Conservation (phyloP, 805 yeast species). For the Teunomyces funiuensis region DNA sequence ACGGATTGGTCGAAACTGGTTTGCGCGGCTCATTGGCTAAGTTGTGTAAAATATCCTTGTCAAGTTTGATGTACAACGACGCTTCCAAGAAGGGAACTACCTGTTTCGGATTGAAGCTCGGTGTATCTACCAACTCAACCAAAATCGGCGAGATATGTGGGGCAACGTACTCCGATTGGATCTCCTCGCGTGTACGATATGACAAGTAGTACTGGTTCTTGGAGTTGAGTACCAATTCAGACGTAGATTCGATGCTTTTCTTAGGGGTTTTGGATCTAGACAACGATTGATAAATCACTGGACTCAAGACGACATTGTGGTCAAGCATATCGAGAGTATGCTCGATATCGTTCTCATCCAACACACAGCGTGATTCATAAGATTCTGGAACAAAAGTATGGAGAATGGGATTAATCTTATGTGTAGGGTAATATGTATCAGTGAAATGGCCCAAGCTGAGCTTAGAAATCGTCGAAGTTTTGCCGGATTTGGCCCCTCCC, state of each 20-base stretch:
- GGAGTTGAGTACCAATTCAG: constrained; percentile 10
- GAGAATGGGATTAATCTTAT: constrained; percentile 56
- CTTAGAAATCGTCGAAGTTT: constrained; percentile 55
- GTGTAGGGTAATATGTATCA: constrained; percentile 77
- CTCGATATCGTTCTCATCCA: constrained; percentile 23
- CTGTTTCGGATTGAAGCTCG: constrained; percentile 63
- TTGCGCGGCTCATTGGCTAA: constrained; percentile 62
- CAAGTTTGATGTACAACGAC: constrained; percentile 61
- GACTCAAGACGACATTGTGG: constrained; percentile 24
- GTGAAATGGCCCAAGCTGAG: constrained; percentile 49
- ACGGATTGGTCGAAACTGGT: constrained; percentile 63
- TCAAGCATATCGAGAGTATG: constrained; percentile 14
- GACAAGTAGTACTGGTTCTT: constrained; percentile 23
- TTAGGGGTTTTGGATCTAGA: constrained; percentile 6
- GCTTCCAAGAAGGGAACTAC: constrained; percentile 77
- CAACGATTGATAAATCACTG: constrained; percentile 27
- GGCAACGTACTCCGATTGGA: constrained; percentile 22
- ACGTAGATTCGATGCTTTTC: not conserved
- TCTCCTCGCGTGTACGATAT: constrained; percentile 12
- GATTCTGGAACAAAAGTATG: constrained; percentile 51
- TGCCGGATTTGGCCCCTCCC: constrained; percentile 62
- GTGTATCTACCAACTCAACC: constrained; percentile 72
- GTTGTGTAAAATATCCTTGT: constrained; percentile 57
- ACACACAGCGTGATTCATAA: constrained; percentile 15
- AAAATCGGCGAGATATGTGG: constrained; percentile 60